Percentiles rank a stretch among this genome's conserved stretches.
These are phyloP conservation scores for Leccinum uliginosum DNA, from an alignment of 768 basidiomycete genomes.

Conservation along the genomic window DNA sequence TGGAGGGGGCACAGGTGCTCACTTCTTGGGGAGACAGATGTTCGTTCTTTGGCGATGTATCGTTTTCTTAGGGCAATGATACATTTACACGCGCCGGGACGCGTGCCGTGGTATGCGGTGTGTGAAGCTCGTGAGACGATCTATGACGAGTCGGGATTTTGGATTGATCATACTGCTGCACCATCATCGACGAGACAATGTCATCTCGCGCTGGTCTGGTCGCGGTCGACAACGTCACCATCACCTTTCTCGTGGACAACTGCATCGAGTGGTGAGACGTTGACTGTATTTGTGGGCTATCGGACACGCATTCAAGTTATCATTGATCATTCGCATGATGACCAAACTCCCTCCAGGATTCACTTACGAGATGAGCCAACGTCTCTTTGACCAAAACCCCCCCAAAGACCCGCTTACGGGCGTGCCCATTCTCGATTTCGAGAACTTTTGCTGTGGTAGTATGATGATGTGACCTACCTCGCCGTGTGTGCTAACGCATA, in stretches of 20 bases:
- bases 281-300: not conserved
- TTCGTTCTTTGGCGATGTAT: conserved; percentile 9
- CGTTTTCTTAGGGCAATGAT: not conserved
- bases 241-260: conserved; percentile 76
- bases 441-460: conserved; percentile 71
- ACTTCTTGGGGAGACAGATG: not conserved
- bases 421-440: conserved; percentile 65
- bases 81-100: conserved; percentile 7
- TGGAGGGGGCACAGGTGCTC: not conserved
- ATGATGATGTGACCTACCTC: conserved; percentile 9
- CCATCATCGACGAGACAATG: not conserved
- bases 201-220: conserved; percentile 18
- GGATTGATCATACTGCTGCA: not conserved
- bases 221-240: conserved; percentile 35
- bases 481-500: not conserved
- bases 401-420: conserved; percentile 42
- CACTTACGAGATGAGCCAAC: conserved; percentile 62
- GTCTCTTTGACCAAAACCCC: conserved; percentile 49
- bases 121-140: not conserved
- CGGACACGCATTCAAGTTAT: not conserved
- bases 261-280: conserved; percentile 70
- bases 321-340: conserved; percentile 47
- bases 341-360: conserved; percentile 77
- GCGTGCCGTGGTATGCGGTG: not conserved
- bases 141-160: too few relatives aligned